Evolutionary conservation across 805 yeast species (phyloP), one percentile per base, ranked within the genome.

Genomic region (Metschnikowia kofuensis): DNA sequence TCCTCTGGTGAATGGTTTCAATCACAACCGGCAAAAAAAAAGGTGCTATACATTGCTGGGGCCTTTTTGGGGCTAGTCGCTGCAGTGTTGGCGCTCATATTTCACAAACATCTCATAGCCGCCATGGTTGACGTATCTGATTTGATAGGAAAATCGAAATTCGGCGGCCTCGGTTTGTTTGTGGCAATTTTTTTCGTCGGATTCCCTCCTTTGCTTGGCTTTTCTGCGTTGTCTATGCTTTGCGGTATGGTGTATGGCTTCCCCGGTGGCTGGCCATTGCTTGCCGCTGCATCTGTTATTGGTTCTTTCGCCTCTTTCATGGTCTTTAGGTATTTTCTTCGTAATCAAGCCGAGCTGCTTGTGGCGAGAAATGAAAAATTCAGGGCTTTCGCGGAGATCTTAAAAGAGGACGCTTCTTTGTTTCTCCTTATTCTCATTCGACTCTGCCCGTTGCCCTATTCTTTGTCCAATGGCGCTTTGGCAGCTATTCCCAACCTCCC

Each of bases 161-260:
- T 63, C 37, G 81, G 85, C 0, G 67, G 69, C 11, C 50, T 75
- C 4, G 54, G 82, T 0, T 61, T 91, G 49, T 77, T 83, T 44
- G 14, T 66, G 4, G 63, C 84, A 40, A 66, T 90, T 4, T 78
- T 85, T 55, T 28, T 76, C 1, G 90, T 91, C 5, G 83, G 94
- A 0, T 91, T 92, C 71, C 98, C 99, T 1, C 99, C 98, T 1
- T 54, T 92, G 56, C 66, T 89, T 32, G 99, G 99, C 1, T 91
- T 84, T 67, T 78, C 92, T 5, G 75, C 84, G 16, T 65, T 87
- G 15, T 77, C 85, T 15, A 76, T 86, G 41, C 62, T 85, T 13
- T 72, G 83, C 5, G 99, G 98, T 2, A 82, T 89, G 79, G 78
- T 85, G 8, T 94, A 84, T 64, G 98, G 97, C 1, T 78, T 89